These are phyloP conservation scores for Rhizopogon roseolus DNA, from an alignment of 768 basidiomycete genomes.

Conservation along the genomic window DNA sequence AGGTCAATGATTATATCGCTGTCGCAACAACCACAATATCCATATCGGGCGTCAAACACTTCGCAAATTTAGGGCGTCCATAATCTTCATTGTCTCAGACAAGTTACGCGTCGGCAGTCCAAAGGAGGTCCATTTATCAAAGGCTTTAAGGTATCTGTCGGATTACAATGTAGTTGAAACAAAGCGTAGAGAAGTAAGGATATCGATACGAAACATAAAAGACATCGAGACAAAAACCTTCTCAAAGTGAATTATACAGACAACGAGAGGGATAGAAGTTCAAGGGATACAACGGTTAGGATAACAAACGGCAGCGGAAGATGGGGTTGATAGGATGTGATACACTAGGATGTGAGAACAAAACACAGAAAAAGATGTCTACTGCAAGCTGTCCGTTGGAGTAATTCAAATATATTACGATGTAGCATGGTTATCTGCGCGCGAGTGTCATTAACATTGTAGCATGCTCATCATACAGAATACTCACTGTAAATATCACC, in stretches of 20 bases:
- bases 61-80: too few species aligned
- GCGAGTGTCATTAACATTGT: background rate
- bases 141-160: background rate
- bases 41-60: background rate
- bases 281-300: background rate
- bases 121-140: background rate
- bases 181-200: background rate
- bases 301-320: background rate
- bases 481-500: slow-evolving; percentile 24
- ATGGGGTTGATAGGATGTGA: background rate
- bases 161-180: background rate
- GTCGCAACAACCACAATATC: background rate
- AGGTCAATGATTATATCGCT: too few species aligned
- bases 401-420: background rate
- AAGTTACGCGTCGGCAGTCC: too few species aligned
- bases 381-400: background rate
- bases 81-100: too few species aligned
- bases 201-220: background rate
- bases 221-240: background rate
- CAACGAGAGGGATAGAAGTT: background rate
- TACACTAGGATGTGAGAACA: background rate
- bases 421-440: slow-evolving; percentile 2
- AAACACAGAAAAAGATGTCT: background rate
- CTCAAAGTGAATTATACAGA: background rate
- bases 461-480: background rate